A percentile compares a stretch with the other conserved stretches of the same genome.
Conservation (phyloP, 1,284 basidiomycete species). For the Boletus mariae region DNA sequence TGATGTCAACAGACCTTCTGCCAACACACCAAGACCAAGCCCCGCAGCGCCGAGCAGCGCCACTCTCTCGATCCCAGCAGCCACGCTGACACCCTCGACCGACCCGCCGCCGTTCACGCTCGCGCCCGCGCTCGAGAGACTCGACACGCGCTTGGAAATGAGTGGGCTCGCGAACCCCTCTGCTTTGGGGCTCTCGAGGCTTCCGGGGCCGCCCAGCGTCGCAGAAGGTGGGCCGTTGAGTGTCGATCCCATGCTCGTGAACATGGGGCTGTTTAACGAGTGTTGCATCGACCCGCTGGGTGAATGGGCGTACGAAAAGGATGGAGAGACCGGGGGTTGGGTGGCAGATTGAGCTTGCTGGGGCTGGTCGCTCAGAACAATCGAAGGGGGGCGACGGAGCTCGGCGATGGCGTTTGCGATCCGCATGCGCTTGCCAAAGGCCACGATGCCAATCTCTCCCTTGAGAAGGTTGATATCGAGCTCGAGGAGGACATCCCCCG, state of each 20-base stretch:
- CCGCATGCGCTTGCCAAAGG: conserved; percentile 92
- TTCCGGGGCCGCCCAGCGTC: conserved; percentile 28
- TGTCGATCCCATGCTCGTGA: conserved; percentile 24
- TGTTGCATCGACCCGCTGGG: conserved; percentile 38
- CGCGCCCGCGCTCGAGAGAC: conserved; percentile 28
- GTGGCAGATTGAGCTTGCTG: conserved; percentile 41
- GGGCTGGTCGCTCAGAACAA: conserved; percentile 41
- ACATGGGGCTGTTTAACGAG: conserved; percentile 35
- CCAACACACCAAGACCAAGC: conserved; percentile 24
- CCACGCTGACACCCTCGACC: conserved; percentile 12
- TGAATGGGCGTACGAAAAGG: conserved; percentile 31
- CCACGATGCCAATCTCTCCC: conserved; percentile 89
- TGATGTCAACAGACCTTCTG: conserved; percentile 46
- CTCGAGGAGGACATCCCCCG: conserved; percentile 93
- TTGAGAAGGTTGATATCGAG: conserved; percentile 92
- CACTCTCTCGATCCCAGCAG: conserved; percentile 17
- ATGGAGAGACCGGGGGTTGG: conserved; percentile 38
- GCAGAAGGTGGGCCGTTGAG: conserved; percentile 22
- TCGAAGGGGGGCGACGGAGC: conserved; percentile 67
- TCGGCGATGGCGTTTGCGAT: conserved; percentile 95
- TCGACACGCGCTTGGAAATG: conserved; percentile 27
- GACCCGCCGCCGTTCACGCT: conserved; percentile 28
- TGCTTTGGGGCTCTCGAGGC: conserved; percentile 39
- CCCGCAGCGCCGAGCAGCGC: conserved; percentile 21
- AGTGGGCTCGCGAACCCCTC: conserved; percentile 27